A percentile compares a stretch with the other conserved stretches of the same genome.
These are phyloP conservation scores for Candida broadrunensis DNA, from an alignment of 805 yeast genomes.

Conservation along the genomic window DNA sequence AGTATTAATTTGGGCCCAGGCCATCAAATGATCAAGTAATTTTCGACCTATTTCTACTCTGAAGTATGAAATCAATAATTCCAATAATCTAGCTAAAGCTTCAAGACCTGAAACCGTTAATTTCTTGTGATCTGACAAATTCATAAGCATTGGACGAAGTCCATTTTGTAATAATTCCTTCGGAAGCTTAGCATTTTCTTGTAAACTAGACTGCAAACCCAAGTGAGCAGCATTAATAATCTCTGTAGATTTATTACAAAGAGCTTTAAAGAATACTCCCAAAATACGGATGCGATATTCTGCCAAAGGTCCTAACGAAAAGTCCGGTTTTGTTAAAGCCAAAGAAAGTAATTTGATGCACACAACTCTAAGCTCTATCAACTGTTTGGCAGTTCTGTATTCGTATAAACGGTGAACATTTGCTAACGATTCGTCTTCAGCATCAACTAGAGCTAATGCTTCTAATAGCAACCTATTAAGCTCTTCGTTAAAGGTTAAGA, in stretches of 20 bases:
- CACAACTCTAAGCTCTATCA: constrained; percentile 83
- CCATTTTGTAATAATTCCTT: constrained; percentile 95
- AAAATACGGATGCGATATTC: constrained; percentile 81
- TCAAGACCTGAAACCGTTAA: constrained; percentile 86
- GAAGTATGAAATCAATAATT: constrained; percentile 85
- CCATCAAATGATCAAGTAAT: constrained; percentile 86
- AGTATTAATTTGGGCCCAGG: constrained; percentile 88
- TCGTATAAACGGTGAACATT: constrained; percentile 84
- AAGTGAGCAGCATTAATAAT: constrained; percentile 92
- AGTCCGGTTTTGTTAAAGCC: constrained; percentile 83
- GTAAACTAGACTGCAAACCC: constrained; percentile 78
- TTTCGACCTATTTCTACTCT: constrained; percentile 96
- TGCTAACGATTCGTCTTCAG: constrained; percentile 93
- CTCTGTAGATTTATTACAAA: constrained; percentile 78
- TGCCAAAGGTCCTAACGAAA: constrained; percentile 68
- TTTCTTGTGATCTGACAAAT: constrained; percentile 88
- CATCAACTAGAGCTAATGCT: constrained; percentile 92
- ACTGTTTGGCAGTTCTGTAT: constrained; percentile 82
- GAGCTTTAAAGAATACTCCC: constrained; percentile 92
- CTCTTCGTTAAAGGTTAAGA: constrained; percentile 85
- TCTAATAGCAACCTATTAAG: constrained; percentile 80
- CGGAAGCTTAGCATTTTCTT: constrained; percentile 86
- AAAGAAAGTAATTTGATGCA: constrained; percentile 80
- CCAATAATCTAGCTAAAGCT: constrained; percentile 83
- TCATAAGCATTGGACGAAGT: constrained; percentile 91